A percentile compares a stretch with the other conserved stretches of the same genome.
phyloP scores from a whole-genome alignment of 1,139 yeast species.

The Nadsonia commutata region DNA sequence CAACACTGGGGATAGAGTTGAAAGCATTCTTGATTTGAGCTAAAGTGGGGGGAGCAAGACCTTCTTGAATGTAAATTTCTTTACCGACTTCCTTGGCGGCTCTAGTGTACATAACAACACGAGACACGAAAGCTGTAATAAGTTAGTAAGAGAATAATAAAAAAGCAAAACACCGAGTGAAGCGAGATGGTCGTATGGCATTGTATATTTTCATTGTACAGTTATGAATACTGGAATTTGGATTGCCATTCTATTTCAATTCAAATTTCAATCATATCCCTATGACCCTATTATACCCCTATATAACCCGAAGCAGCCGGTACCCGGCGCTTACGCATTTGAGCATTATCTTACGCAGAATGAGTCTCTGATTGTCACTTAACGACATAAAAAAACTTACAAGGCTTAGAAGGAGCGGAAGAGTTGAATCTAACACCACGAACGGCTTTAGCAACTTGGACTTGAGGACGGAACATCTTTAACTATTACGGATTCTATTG shows the following conservation, averaged over 20 bases:
- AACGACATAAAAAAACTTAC: not conserved
- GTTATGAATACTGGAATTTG: no score
- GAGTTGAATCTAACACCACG: slow-evolving; percentile 10
- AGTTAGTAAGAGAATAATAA: not conserved
- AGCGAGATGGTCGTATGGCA: no score
- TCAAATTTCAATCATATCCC: no score
- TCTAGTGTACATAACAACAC: slow-evolving; percentile 63
- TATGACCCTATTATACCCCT: no score
- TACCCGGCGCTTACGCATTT: no score
- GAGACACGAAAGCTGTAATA: slow-evolving; percentile 13
- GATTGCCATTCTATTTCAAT: no score
- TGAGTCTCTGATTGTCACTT: no score
- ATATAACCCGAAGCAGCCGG: no score
- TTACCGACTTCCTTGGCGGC: slow-evolving; percentile 80
- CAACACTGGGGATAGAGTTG: slow-evolving; percentile 36
- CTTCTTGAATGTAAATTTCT: slow-evolving; percentile 83
- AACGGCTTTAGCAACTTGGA: slow-evolving; percentile 3
- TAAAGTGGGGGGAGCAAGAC: slow-evolving; percentile 77
- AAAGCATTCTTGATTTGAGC: slow-evolving; percentile 64
- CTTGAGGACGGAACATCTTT: slow-evolving; percentile 8
- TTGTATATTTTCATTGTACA: no score
- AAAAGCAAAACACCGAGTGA: not conserved
- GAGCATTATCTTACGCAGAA: no score
- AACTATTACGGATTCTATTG: no score
- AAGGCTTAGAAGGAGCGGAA: slow-evolving; percentile 8